Evolutionary conservation across 2,329 filamentous ascomycete species (phyloP), one percentile per base, ranked within the genome.

Genomic region (Exophiala spinifera): DNA sequence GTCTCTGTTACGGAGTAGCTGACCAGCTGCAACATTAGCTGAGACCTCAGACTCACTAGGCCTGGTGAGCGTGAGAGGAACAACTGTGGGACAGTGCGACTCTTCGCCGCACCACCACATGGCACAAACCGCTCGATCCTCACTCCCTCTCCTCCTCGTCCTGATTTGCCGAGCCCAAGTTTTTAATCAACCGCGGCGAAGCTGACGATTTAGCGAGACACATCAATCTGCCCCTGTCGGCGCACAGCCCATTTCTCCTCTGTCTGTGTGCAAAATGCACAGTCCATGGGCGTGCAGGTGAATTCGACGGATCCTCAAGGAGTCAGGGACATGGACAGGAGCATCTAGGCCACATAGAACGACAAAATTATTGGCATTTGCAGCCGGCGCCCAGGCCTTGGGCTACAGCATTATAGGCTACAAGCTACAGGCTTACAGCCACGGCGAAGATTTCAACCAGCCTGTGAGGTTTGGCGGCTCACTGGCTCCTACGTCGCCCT

Each of bases 81-180:
- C 23, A 25, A 6, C 39, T 15, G 14, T 37, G 34, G 17, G 13
- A 10, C 8, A 10, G 37, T 21, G 40, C 19, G 40, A 43, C 40
- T 20, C 23, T 7, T 44, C n/a, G 42, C 42, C 42, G 42, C 42
- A 44, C 42, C 42, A 44, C 20, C 39, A 44, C 42, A 44, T 44
- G 19, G 42, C 42, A 28, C 42, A 25, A 21, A 44, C 42, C 6
- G 42, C 42, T 44, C 42, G 23, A 44, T 20, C 42, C 28, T 10
- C 3, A 6, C 10, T 31, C 4, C 28, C 11, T 6, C 28, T 31
- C 28, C 36, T 39, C 36, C 42, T 44, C 42, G 21, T 44, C 42
- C 42, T 44, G 42, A 44, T 44, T 25, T 44, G 21, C 42, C 42
- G 7, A 14, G 19, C 28, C 21, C 23, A 11, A 44, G 15, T 44